Evolutionary conservation across 2,329 filamentous ascomycete genomes (phyloP), one percentile per base, ranked within the genome.

Genomic region (Daldinia sp.): DNA sequence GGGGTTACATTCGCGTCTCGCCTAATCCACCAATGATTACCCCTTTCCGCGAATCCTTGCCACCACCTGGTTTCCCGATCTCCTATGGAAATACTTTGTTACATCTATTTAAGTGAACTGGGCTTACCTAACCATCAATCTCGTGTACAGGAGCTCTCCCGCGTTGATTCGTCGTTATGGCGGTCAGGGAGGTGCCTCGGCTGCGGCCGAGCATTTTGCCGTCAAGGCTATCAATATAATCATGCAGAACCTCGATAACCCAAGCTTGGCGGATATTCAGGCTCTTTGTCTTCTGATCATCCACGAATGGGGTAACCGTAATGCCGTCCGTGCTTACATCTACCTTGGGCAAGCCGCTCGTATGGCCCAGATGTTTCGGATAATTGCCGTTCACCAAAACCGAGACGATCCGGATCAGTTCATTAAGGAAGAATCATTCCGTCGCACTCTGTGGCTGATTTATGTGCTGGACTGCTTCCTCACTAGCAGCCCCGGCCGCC

Each of bases 301-400:
- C 59, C 87, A 89, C 72, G 87, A 89, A 78, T 89, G 87, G 87
- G 87, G 87, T 54, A 86, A 85, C 64, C 80, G 87, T 46, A 89
- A 88, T 76, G 87, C 87, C 41, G 86, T 89, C 33, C 86, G 87
- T 18, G 87, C 87, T 68, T 89, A 89, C 81, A 85, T 88, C 76
- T 89, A 89, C 75, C 82, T 89, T 26, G 87, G 87, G 70, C 87
- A 89, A 75, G 87, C 87, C 35, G 84, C 86, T n/a, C 86, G 87
- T 66, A 89, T 89, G 87, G 83, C 87, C 35, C 87, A 89, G 79
- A 89, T 89, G 87, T 88, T 86, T 73, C 84, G 86, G 69, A 86
- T 89, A 63, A 83, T 89, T 51, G 86, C 88, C 72, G 83, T 82
- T 44, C 86, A 88, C 72, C 84, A 86, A 71, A 78, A 81, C 46